A percentile compares a stretch with the other conserved stretches of the same genome.
Evolutionary conservation across 1,139 yeast species (phyloP).

Genomic region (Saccharomyces hybrid): DNA sequence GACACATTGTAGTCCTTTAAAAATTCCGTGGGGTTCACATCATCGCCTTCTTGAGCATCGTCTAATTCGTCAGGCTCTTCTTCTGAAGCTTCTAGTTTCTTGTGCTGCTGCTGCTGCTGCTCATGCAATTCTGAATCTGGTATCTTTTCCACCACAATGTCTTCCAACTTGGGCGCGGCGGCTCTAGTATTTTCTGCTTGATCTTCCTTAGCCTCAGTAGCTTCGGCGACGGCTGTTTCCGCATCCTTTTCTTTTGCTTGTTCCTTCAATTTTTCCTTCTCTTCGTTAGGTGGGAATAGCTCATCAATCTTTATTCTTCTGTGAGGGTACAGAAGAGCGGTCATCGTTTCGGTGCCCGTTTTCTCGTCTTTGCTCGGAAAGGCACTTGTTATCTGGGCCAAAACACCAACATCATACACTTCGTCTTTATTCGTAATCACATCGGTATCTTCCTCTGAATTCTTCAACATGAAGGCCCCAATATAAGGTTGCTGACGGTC

Average conservation of each 20-base stretch:
- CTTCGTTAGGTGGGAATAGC: conserved; percentile 45
- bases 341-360: conserved; percentile 49
- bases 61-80: conserved; percentile 12
- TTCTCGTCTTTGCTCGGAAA: conserved; percentile 51
- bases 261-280: conserved; percentile 4
- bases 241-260: conserved; percentile 26
- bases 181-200: conserved; percentile 10
- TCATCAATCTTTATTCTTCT: conserved; percentile 70
- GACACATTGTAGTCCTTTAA: conserved; percentile 60
- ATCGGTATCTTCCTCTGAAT: conserved; percentile 66
- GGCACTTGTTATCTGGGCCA: conserved; percentile 69
- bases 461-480: conserved; percentile 73
- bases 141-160: conserved; percentile 15
- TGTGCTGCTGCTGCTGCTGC: conserved; percentile 4
- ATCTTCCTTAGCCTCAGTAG: background rate
- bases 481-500: conserved; percentile 76
- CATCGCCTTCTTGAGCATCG: conserved; percentile 19
- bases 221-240: background rate
- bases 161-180: conserved; percentile 10
- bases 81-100: conserved; percentile 12
- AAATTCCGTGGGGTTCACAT: conserved; percentile 49
- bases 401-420: conserved; percentile 72
- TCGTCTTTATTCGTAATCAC: conserved; percentile 55
- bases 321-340: conserved; percentile 68
- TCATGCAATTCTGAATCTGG: conserved; percentile 15